A percentile compares a stretch with the other conserved stretches of the same genome.
Conservation (phyloP, 257 asterid genomes). For the Knoxia roxburghii region DNA sequence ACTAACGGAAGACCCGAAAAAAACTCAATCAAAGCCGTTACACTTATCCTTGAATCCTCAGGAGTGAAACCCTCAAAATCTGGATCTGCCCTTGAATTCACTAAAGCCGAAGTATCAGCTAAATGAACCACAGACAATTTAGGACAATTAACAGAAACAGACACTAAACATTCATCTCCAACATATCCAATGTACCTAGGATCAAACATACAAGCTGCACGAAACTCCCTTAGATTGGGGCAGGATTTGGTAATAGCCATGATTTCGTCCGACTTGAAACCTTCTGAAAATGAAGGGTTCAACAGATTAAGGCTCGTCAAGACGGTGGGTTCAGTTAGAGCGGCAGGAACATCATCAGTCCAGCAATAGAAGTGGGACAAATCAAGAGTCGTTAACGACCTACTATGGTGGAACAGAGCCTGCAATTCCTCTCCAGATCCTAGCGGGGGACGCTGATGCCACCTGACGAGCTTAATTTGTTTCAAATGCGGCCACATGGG, state of each 20-base stretch:
- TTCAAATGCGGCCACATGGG: slow-evolving; percentile 45
- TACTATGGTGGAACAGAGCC: slow-evolving; percentile 29
- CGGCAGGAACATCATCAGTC: slow-evolving; percentile 77
- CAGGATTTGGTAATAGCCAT: slow-evolving; percentile 51
- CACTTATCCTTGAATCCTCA: slow-evolving; percentile 56
- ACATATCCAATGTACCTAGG: slow-evolving; percentile 73
- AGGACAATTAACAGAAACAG: slow-evolving; percentile 59
- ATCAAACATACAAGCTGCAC: slow-evolving; percentile 70
- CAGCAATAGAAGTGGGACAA: slow-evolving; percentile 76
- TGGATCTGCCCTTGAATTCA: slow-evolving; percentile 44
- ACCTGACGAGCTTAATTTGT: slow-evolving; percentile 66
- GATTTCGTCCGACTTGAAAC: slow-evolving; percentile 68
- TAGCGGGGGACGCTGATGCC: slow-evolving; percentile 85
- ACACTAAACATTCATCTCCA: slow-evolving; percentile 59
- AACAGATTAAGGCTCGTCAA: slow-evolving; percentile 51
- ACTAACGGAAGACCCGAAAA: slow-evolving; percentile 65
- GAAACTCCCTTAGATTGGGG: slow-evolving; percentile 53
- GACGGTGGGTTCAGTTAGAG: slow-evolving; percentile 40
- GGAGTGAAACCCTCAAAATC: slow-evolving; percentile 45
- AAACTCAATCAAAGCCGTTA: slow-evolving; percentile 66
- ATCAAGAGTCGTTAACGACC: slow-evolving; percentile 38
- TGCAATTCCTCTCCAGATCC: slow-evolving; percentile 64
- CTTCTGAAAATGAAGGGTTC: slow-evolving; percentile 74
- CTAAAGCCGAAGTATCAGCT: slow-evolving; percentile 62
- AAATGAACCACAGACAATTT: slow-evolving; percentile 58